Conservation (phyloP, 2,329 filamentous ascomycete species). For the Xylariaceae sp. region DNA sequence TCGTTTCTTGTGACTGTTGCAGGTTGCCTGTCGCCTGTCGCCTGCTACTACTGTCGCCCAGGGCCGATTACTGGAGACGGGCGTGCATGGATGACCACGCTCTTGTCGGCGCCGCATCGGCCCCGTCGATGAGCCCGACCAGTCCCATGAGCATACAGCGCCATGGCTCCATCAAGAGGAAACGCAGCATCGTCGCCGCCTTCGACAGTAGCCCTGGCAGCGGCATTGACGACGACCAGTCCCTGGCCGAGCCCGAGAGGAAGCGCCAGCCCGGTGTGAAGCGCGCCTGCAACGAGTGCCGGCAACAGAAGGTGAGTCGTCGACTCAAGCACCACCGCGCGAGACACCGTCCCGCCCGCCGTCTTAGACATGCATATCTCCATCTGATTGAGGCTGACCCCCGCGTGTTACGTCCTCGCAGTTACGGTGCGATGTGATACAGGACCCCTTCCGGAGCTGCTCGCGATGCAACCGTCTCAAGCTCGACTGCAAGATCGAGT, state of each 20-base stretch:
- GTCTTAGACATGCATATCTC: constrained; percentile 12
- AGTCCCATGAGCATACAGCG: constrained; percentile 45
- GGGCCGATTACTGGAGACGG: too few species aligned
- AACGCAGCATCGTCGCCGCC: constrained; percentile 44
- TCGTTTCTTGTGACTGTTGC: too few species aligned
- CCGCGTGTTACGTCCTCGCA: constrained; percentile 7
- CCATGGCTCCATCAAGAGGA: constrained; percentile 49
- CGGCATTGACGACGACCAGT: constrained; percentile 46
- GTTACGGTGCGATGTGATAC: constrained; percentile 74
- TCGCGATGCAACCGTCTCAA: constrained; percentile 71
- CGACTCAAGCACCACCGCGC: neutral
- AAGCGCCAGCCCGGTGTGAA: constrained; percentile 64
- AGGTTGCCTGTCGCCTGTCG: too few species aligned
- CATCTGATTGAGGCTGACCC: constrained; percentile 9
- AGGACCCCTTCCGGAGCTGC: constrained; percentile 72
- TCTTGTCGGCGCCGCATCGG: constrained; percentile 36
- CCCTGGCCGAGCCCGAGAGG: constrained; percentile 47
- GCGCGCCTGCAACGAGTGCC: constrained; percentile 76
- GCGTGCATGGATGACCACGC: constrained; percentile 42
- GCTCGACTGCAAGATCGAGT: constrained; percentile 78
- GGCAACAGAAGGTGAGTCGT: constrained; percentile 70
- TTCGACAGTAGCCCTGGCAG: constrained; percentile 56
- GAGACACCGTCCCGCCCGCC: neutral
- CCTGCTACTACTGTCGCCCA: too few species aligned
- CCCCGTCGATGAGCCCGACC: constrained; percentile 45